Conservation (phyloP, 2,329 filamentous ascomycete species). For the Paraphaeosphaeria minitans region DNA sequence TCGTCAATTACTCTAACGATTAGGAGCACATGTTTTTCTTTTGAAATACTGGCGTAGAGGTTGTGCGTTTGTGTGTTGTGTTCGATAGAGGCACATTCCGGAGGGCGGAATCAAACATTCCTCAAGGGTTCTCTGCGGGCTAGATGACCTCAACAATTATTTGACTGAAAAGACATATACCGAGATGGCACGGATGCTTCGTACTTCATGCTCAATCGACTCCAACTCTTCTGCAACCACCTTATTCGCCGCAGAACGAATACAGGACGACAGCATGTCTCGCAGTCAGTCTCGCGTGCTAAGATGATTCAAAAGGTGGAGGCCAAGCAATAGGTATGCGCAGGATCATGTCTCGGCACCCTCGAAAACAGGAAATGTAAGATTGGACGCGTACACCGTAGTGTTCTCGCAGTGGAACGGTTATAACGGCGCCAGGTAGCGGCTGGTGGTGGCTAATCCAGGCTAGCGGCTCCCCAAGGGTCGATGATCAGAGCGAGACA, state of each 20-base stretch:
- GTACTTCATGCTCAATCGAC: background rate
- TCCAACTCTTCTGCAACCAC: background rate
- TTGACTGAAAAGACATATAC: background rate
- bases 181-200: background rate
- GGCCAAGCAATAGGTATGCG: background rate
- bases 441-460: slow-evolving; percentile 1
- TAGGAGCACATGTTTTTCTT: too few species aligned
- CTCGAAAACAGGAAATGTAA: slow-evolving; percentile 3
- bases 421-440: background rate
- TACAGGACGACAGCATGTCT: background rate
- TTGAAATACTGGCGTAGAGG: too few species aligned
- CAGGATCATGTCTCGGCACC: background rate
- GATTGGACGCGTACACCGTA: slow-evolving; percentile 7
- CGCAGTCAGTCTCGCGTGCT: background rate
- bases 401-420: background rate
- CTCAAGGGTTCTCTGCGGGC: background rate
- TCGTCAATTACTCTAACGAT: too few species aligned
- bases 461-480: background rate
- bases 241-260: background rate
- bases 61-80: too few species aligned
- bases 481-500: background rate
- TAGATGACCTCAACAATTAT: background rate
- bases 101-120: background rate
- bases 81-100: background rate
- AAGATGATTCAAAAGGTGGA: background rate